phyloP scores from a whole-genome alignment of 768 basidiomycete genomes.

The Cubamyces lactineus region DNA sequence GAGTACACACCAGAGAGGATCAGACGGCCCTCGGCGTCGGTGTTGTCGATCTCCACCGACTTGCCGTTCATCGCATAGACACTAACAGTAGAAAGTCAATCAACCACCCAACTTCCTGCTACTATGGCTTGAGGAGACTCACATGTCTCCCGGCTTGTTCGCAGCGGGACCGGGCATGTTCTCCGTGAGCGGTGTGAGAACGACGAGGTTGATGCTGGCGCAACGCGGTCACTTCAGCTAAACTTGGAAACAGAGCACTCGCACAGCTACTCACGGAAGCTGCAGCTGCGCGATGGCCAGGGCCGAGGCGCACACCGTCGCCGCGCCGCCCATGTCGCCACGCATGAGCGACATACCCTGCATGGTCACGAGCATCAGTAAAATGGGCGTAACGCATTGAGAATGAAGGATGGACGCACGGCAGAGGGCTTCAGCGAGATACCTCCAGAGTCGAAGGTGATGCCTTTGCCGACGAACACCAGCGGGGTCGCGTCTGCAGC shows the following conservation, averaged over 20 bases:
- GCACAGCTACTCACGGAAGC: slow-evolving; percentile 61
- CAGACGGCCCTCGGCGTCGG: slow-evolving; percentile 82
- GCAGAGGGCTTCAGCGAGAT: slow-evolving; percentile 81
- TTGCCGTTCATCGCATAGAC: slow-evolving; percentile 90
- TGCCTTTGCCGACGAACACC: slow-evolving; percentile 84
- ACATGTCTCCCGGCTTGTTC: slow-evolving; percentile 86
- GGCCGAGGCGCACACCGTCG: slow-evolving; percentile 71
- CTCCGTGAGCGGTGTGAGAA: slow-evolving; percentile 75
- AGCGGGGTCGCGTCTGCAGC: slow-evolving; percentile 60
- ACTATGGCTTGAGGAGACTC: slow-evolving; percentile 27
- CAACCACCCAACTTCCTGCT: background rate
- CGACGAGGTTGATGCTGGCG: slow-evolving; percentile 72
- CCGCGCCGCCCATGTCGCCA: slow-evolving; percentile 89
- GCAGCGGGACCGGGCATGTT: slow-evolving; percentile 78
- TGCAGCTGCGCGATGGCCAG: slow-evolving; percentile 80
- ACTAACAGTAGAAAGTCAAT: slow-evolving; percentile 40
- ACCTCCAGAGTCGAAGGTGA: slow-evolving; percentile 89
- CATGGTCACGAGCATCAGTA: background rate
- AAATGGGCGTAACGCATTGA: background rate
- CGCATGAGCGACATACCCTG: slow-evolving; percentile 86
- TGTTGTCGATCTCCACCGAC: slow-evolving; percentile 85
- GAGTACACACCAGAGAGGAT: slow-evolving; percentile 64
- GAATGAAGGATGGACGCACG: slow-evolving; percentile 42
- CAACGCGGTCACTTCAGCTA: background rate
- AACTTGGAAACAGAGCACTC: background rate